A percentile compares a stretch with the other conserved stretches of the same genome.
Evolutionary conservation across 2,329 filamentous ascomycete species (phyloP).

Genomic region (Trematosphaeria pertusa): DNA sequence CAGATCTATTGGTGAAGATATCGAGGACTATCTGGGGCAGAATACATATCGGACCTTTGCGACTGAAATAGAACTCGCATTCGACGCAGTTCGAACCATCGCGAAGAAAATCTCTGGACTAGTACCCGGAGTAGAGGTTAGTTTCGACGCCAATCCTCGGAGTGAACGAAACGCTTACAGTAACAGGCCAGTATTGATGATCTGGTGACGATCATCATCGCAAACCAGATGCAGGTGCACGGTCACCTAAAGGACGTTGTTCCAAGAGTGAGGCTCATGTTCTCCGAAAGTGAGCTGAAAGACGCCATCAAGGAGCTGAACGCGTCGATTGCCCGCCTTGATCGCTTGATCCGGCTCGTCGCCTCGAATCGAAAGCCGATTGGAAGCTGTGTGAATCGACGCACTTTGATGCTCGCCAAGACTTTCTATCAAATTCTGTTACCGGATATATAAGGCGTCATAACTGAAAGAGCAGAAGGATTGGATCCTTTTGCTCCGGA

Average conservation of each 20-base stretch:
- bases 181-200: not conserved
- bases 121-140: not conserved
- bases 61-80: not conserved
- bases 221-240: not conserved
- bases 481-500: too few species aligned
- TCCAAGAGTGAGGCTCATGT: not conserved
- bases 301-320: not conserved
- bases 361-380: not conserved
- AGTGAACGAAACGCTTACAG: too few species aligned
- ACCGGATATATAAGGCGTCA: too few species aligned
- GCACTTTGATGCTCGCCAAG: not conserved
- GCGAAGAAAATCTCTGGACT: not conserved
- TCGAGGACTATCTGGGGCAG: not conserved
- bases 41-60: not conserved
- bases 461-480: too few species aligned
- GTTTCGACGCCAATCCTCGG: too few species aligned
- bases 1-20: not conserved
- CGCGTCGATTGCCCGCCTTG: not conserved
- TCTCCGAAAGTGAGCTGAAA: not conserved
- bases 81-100: not conserved
- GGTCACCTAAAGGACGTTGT: not conserved
- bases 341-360: not conserved
- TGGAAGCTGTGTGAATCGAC: not conserved
- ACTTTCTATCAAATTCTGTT: not conserved
- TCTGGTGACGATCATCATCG: not conserved